A percentile compares a stretch with the other conserved stretches of the same genome.
These are phyloP conservation scores for Bidens hawaiensis DNA, from an alignment of 140 eudicot species.

Conservation along the genomic window DNA sequence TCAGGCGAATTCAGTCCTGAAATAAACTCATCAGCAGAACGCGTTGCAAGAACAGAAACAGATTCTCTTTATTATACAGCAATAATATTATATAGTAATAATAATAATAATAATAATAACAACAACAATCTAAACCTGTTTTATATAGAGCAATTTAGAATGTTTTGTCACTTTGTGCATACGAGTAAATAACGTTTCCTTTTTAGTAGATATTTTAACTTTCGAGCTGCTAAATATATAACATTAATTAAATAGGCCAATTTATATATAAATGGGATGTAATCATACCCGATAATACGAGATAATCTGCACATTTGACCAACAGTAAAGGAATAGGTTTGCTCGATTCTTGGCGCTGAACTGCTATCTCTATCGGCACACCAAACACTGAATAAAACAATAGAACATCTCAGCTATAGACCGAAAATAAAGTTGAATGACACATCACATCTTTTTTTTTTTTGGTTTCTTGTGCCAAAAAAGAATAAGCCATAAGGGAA, in stretches of 20 bases:
- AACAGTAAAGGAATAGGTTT: slow-evolving; percentile 64
- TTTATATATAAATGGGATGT: not conserved
- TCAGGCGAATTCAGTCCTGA: slow-evolving; percentile 71
- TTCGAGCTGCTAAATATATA: not conserved
- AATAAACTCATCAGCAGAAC: slow-evolving; percentile 14
- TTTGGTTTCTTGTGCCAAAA: not conserved
- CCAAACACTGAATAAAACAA: slow-evolving; percentile 65
- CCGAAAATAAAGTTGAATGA: not conserved
- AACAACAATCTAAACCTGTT: not conserved
- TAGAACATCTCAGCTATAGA: slow-evolving; percentile 7
- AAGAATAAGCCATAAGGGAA: not conserved
- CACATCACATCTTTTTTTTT: not conserved
- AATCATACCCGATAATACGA: slow-evolving; percentile 72
- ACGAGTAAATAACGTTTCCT: not conserved
- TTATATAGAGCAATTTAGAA: not conserved
- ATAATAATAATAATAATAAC: too few species aligned
- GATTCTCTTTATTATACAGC: not conserved
- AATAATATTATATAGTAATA: too few species aligned
- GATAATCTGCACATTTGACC: slow-evolving; percentile 86
- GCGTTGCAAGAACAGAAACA: not conserved
- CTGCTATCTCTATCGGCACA: slow-evolving; percentile 72
- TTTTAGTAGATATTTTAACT: not conserved
- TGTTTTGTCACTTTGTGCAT: not conserved
- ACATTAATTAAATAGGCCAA: not conserved
- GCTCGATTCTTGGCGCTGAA: slow-evolving; percentile 75